phyloP scores from a whole-genome alignment of 208 protist species.

The Acanthamoeba rhysodes region DNA sequence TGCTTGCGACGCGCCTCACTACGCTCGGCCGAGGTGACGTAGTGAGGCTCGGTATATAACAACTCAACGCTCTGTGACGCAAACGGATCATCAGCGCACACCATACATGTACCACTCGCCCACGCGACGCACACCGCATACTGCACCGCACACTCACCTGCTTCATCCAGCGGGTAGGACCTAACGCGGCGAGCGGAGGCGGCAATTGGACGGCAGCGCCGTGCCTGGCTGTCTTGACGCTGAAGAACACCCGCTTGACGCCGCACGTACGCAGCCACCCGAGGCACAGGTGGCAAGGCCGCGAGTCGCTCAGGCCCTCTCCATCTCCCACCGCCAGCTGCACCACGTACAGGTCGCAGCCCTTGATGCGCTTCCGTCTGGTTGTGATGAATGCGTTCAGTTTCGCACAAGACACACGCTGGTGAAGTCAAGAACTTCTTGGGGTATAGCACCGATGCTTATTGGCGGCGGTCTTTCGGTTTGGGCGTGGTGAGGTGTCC shows the following conservation, averaged over 20 bases:
- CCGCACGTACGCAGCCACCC: neutral
- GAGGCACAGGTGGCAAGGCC: constrained; percentile 16
- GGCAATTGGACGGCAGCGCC: neutral
- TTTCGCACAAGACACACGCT: neutral
- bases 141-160: neutral
- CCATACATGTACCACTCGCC: too few relatives aligned
- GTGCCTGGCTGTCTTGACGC: neutral
- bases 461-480: neutral
- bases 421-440: too few relatives aligned
- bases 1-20: neutral
- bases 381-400: neutral
- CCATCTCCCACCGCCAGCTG: neutral
- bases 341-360: constrained; percentile 26
- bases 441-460: neutral
- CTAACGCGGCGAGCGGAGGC: neutral
- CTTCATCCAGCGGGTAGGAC: neutral
- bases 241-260: constrained; percentile 24
- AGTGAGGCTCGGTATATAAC: neutral
- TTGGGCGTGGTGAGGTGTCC: neutral
- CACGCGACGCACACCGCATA: too few relatives aligned
- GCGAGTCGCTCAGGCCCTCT: neutral
- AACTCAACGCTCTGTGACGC: neutral
- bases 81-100: neutral
- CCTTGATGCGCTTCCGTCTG: neutral
- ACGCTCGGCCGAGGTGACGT: constrained; percentile 8